Evolutionary conservation across 768 basidiomycete species (phyloP).

Genomic region (Thelephora aurantiotincta): DNA sequence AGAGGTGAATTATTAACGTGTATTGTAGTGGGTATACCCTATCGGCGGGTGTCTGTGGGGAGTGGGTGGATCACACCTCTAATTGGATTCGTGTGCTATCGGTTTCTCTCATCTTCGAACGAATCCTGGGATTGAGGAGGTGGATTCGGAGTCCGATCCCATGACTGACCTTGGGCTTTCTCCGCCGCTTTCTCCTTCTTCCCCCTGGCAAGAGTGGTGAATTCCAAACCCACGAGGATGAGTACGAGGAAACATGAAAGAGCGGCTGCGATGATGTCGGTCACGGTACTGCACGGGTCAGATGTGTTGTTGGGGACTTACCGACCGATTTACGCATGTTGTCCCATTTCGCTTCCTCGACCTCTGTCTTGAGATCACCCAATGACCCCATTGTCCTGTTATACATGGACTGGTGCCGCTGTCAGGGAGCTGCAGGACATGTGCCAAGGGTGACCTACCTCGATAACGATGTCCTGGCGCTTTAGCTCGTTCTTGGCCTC

Average conservation of each 20-base stretch:
- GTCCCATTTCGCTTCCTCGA: constrained; percentile 82
- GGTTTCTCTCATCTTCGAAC: too few relatives aligned
- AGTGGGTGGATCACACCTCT: too few relatives aligned
- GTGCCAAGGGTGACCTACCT: constrained; percentile 29
- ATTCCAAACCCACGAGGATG: constrained; percentile 58
- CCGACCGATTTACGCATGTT: constrained; percentile 77
- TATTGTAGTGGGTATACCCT: constrained; percentile 6
- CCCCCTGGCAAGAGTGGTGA: constrained; percentile 21
- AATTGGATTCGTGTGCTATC: too few relatives aligned
- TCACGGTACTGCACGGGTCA: background rate
- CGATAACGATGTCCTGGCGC: constrained; percentile 70
- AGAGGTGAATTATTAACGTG: constrained; percentile 27
- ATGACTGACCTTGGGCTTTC: background rate
- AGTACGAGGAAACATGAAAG: constrained; percentile 52
- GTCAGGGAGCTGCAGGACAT: background rate
- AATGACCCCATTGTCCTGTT: constrained; percentile 62
- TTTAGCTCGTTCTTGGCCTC: constrained; percentile 80
- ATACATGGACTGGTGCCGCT: constrained; percentile 40
- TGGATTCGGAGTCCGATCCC: too few relatives aligned
- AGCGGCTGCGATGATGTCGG: constrained; percentile 28
- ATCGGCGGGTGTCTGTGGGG: background rate
- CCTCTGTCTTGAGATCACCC: constrained; percentile 66
- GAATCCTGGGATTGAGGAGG: too few relatives aligned
- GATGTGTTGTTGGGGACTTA: constrained; percentile 21
- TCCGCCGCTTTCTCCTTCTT: constrained; percentile 21